Evolutionary conservation across 139 green algal species (phyloP), one percentile per base, ranked within the genome.

Genomic region (Picochlorum sp.): DNA sequence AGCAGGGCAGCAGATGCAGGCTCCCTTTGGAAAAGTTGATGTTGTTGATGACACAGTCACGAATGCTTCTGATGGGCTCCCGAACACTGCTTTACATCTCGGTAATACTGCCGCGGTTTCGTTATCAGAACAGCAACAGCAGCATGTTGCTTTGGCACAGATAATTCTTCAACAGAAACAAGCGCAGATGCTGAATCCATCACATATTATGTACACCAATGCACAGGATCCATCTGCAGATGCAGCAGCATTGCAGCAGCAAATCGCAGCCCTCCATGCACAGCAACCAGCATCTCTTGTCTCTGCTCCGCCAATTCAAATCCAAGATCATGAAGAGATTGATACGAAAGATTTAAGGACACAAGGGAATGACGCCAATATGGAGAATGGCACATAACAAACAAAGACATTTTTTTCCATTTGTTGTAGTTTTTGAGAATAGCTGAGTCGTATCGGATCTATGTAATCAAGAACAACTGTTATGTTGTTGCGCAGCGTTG

Each of bases 121-220:
- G 8, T 51, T 61, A 41, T 51, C 31, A 16, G 57, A 71, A 38
- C 65, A 65, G 65, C 65, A 50, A 34, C 60, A 71, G 16, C 52
- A 60, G 21, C 65, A 71, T 50, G 37, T 60, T n/a, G 37, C 18
- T 44, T 45, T 44, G 56, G 30, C 56, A 56, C 16, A 62, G 18
- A 62, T 54, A 20, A 28, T 45, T 9, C 56, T 62, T 21, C 47
- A 54, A 23, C 63, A 60, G 45, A 16, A 67, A 45, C 68, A 74
- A 63, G n/a, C 44, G 44, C 71, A 78, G 66, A 50, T 41, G 11
- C 45, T 54, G 14, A 28, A 38, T 52, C 56, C 66, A 73, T 52
- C 60, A 34, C 31, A 49, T 20, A 6, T 49, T 55, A 2, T 54
- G 64, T 54, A 11, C 31, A 7, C 30, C 30, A 52, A 52, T 50